These are phyloP conservation scores for Periglandula ipomoeae DNA, from an alignment of 2,329 filamentous ascomycete species.

Conservation along the genomic window DNA sequence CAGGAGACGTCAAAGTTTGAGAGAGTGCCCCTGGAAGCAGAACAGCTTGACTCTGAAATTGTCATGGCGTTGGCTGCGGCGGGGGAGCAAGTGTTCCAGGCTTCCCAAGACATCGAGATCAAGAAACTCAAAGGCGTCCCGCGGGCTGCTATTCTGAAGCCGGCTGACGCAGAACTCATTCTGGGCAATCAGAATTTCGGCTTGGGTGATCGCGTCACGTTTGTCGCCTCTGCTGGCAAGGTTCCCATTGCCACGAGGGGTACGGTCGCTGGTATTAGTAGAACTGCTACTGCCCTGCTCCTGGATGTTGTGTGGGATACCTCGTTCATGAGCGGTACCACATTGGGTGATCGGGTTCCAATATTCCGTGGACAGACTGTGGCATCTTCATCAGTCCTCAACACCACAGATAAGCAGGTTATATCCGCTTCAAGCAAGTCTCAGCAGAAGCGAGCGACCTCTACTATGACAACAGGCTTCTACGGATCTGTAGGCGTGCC, in stretches of 20 bases:
- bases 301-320: constrained; percentile 90
- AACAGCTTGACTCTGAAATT: constrained; percentile 87
- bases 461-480: constrained; percentile 43
- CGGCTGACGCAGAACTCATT: constrained; percentile 90
- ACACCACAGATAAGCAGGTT: constrained; percentile 74
- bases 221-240: constrained; percentile 85
- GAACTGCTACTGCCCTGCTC: constrained; percentile 71
- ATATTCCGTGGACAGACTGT: constrained; percentile 93
- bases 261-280: constrained; percentile 90
- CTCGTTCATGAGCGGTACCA: constrained; percentile 95
- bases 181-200: constrained; percentile 75
- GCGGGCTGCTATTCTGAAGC: constrained; percentile 79
- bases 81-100: constrained; percentile 53
- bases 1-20: constrained; percentile 89
- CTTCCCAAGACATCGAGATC: constrained; percentile 43
- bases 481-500: constrained; percentile 48
- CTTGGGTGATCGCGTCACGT: constrained; percentile 86
- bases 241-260: constrained; percentile 88
- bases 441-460: constrained; percentile 40
- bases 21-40: constrained; percentile 88
- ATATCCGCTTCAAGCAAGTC: constrained; percentile 51
- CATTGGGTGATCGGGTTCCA: constrained; percentile 79
- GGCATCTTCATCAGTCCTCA: constrained; percentile 77
- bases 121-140: constrained; percentile 75
- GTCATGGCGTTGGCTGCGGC: constrained; percentile 72